A percentile compares a stretch with the other conserved stretches of the same genome.
Conservation (phyloP, 2,329 filamentous ascomycete genomes). For the Cercospora sesami region DNA sequence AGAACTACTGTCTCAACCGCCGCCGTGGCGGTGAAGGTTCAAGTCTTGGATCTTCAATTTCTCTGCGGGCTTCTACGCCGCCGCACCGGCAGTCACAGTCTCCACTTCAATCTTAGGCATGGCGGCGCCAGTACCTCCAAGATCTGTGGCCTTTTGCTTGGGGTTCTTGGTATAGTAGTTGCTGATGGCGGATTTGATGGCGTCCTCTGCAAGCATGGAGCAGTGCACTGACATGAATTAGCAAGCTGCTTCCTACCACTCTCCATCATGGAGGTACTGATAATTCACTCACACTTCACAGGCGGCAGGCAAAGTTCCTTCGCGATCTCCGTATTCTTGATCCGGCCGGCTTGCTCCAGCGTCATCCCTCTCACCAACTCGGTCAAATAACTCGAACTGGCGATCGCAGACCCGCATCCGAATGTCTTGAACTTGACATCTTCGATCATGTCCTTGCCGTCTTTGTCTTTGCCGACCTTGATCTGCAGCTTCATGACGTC, state of each 20-base stretch:
- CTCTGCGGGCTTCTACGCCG: constrained; percentile 11
- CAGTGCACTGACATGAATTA: constrained; percentile 66
- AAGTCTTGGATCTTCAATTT: background rate
- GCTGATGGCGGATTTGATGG: constrained; percentile 86
- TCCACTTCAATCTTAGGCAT: constrained; percentile 67
- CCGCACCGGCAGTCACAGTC: constrained; percentile 43
- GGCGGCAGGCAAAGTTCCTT: constrained; percentile 90
- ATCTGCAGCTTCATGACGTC: constrained; percentile 96
- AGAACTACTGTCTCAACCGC: background rate
- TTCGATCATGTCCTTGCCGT: constrained; percentile 83
- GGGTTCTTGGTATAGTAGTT: constrained; percentile 94
- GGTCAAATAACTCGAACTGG: constrained; percentile 89
- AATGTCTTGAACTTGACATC: constrained; percentile 99
- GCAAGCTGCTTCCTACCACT: background rate
- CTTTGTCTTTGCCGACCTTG: constrained; percentile 81
- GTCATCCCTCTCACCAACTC: constrained; percentile 96
- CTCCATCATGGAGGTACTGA: background rate
- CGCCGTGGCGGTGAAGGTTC: background rate
- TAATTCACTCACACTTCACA: constrained; percentile 68
- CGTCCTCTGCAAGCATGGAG: constrained; percentile 89
- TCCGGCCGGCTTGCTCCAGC: constrained; percentile 84
- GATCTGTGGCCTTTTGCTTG: constrained; percentile 68
- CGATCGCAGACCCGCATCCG: constrained; percentile 91
- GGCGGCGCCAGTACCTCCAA: constrained; percentile 70
- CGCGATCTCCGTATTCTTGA: constrained; percentile 97